These are phyloP conservation scores for Gloeopeniophorella convolvens DNA, from an alignment of 768 basidiomycete genomes.

Conservation along the genomic window DNA sequence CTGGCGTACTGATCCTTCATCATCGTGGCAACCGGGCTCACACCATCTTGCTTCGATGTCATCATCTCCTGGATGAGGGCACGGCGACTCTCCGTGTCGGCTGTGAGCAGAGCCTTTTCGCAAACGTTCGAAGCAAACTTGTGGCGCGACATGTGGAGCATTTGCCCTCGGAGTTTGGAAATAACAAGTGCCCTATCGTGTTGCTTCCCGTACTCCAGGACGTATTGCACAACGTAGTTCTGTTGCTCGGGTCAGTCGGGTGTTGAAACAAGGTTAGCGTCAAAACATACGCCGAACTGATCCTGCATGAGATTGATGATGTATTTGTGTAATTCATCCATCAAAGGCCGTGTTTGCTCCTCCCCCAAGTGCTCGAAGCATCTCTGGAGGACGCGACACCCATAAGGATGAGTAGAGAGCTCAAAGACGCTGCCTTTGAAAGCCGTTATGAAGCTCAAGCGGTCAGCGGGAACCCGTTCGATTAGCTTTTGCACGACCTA, in stretches of 20 bases:
- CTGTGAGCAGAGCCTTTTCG: constrained; percentile 77
- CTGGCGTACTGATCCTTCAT: constrained; percentile 90
- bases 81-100: constrained; percentile 57
- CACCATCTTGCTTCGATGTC: constrained; percentile 53
- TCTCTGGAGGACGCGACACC: constrained; percentile 91
- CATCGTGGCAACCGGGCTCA: constrained; percentile 58
- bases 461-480: constrained; percentile 70
- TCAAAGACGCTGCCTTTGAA: constrained; percentile 78
- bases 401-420: constrained; percentile 83
- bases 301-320: constrained; percentile 76
- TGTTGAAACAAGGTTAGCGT: not conserved
- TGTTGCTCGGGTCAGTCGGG: constrained; percentile 28
- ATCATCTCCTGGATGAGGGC: constrained; percentile 80
- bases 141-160: constrained; percentile 74
- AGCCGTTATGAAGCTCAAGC: constrained; percentile 63
- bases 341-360: constrained; percentile 56
- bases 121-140: constrained; percentile 96
- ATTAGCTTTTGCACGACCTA: constrained; percentile 88
- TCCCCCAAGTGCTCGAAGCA: constrained; percentile 82
- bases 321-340: constrained; percentile 77
- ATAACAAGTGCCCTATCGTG: constrained; percentile 66
- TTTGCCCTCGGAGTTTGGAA: constrained; percentile 63
- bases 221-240: constrained; percentile 95
- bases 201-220: constrained; percentile 72
- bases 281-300: constrained; percentile 74